Evolutionary conservation across 257 asterid genomes (phyloP).

Genomic region (Solanum acaule): DNA sequence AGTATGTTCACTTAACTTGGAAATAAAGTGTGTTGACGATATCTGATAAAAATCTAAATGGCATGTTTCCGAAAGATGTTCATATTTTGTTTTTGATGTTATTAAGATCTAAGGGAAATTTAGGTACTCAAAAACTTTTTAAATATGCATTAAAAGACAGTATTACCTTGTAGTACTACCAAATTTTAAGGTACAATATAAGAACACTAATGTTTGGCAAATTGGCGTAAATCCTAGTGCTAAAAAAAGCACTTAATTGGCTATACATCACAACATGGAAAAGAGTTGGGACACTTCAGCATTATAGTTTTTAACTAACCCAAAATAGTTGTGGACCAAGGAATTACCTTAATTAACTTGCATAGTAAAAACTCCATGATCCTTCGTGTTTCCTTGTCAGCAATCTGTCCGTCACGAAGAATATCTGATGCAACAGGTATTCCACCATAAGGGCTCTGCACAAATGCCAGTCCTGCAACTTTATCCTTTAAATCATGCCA

Average conservation of each 20-base stretch:
- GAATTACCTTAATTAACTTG: slow-evolving; percentile 74
- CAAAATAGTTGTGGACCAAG: neutral
- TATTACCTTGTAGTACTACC: neutral
- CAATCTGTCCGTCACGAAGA: slow-evolving; percentile 91
- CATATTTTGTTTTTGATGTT: neutral
- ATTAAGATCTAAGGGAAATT: neutral
- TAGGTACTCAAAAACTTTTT: neutral
- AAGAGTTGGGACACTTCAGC: neutral
- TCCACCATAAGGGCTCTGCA: slow-evolving; percentile 95
- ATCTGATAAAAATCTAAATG: neutral
- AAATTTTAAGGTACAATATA: neutral
- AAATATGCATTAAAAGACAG: neutral
- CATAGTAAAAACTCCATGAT: slow-evolving; percentile 78
- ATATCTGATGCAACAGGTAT: slow-evolving; percentile 85
- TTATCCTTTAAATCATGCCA: slow-evolving; percentile 50
- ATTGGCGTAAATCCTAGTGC: neutral
- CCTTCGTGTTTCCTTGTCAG: slow-evolving; percentile 75
- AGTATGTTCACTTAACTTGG: neutral
- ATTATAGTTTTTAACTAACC: neutral
- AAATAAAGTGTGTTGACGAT: neutral
- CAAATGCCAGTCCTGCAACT: slow-evolving; percentile 87
- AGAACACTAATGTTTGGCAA: neutral
- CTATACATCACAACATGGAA: neutral
- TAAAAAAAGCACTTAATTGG: neutral
- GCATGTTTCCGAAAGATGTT: neutral